Base-by-base conservation (phyloP, 352 stramenopile species). In the Phytophthora agathidicida region DNA sequence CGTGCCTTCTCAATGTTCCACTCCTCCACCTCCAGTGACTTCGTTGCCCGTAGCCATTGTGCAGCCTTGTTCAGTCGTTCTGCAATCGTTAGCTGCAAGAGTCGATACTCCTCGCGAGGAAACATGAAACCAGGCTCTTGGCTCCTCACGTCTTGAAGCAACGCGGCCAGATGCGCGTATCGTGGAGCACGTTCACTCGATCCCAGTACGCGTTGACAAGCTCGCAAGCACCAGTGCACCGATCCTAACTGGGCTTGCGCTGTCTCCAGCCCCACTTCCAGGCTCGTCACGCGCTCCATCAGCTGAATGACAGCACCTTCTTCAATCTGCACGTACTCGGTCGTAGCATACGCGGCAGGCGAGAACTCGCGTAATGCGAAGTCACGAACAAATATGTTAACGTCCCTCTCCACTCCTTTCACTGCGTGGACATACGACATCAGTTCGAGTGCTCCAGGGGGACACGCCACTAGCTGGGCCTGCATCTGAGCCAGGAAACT, bases 221-320 rank as follows among this genome's bases (percentile, higher is more conserved):
- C 85, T 3, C 81, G 77, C 26, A 94, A 59, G 35, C 80, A 92
- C 85, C 85, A 94, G 38, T 94, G 85, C 26, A 93, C 74, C 17
- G 83, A 74, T 11, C 60, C 73, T 24, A 94, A 52, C n/a, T 73
- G 80, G 11, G 63, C 54, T 13, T 87, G 69, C 10, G 74, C 68
- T 10, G 50, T 60, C 14, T 94, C 83, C 9, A 90, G 55, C 27
- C 70, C 63, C 14, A 93, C 51, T 46, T 93, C 80, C 2, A 93
- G 59, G 7, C 52, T 60, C 7, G 80, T 87, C 35, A 93, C 54
- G 39, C 83, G 76, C 23, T 74, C 71, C 60, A 93, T 83, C 23
- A 93, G 52, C 22, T 75, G 52, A 39, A 89, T 46, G 1, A 71
- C 62, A 0, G 63, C 60, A 0, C 8, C 31, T 24, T 75, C 60